Evolutionary conservation across 495 filamentous ascomycete species (phyloP), one percentile per base, ranked within the genome.

Genomic region (Polyplosphaeria fusca): DNA sequence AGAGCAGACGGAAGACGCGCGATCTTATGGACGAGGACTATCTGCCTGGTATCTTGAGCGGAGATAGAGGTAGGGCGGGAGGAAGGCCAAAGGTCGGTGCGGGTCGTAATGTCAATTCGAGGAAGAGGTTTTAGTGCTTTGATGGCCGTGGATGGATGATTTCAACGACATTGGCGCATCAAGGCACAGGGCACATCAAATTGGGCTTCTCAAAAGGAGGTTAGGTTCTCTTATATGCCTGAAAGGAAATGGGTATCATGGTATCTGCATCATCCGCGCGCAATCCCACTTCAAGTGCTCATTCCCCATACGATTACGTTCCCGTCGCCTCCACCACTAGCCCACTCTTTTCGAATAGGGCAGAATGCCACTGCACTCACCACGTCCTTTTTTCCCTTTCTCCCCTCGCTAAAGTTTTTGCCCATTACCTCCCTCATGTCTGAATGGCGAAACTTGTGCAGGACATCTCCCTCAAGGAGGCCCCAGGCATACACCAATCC

Each of bases 1-100:
- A 85, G 68, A 77, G 77, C 56, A 83, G 84, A 66, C 74, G 76
- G 50, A 83, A 84, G 67, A 83, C 88, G 67, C 83, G 78, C 55
- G 89, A 96, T 75, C 70, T 96, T 52, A 90, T 98, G 92, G 92
- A 96, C 68, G 85, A 90, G 61, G 93, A 97, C 71, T 94, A 92
- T 67, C 72, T 96, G 53, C 93, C 94, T 5, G 45, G 48, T 14
- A 63, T 98, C 42, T 62, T 97, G 70, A 91, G 83, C 7, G 93
- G 93, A 0, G 83, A 93, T 60, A 80, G 82, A 24, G 78, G 78
- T 46, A 75, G 74, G 55, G 71, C 70, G 0, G 82, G 81, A 2
- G 84, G 84, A 0, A 87, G 79, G 72, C 80, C 86, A 44, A 86
- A 81, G 71, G 82, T 96, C 9, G 93, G 93, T 3, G 89, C 90